Percentiles rank a stretch among this genome's conserved stretches.
Conservation (phyloP, 1,284 basidiomycete species). For the Ceratobasidium sp. region DNA sequence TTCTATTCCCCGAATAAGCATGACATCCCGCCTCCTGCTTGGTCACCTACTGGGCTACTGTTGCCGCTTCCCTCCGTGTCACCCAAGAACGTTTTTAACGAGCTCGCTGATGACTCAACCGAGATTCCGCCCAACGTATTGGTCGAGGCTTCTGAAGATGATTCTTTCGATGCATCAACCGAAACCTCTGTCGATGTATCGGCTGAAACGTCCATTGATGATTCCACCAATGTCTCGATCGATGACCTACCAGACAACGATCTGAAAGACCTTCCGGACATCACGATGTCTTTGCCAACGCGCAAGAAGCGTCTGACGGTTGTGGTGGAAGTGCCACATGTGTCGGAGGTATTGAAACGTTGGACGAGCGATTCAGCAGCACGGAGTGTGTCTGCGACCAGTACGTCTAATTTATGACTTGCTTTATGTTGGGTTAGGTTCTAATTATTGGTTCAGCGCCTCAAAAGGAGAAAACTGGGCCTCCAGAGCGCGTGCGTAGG, state of each 20-base stretch:
- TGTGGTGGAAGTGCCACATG: conserved; percentile 35
- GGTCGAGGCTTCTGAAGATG: background rate
- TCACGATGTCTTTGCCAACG: conserved; percentile 37
- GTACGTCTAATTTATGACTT: conserved; percentile 6
- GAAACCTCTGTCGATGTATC: background rate
- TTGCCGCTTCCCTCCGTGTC: conserved; percentile 15
- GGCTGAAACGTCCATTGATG: background rate
- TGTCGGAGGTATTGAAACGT: conserved; percentile 26
- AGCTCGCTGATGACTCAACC: background rate
- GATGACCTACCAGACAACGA: conserved; percentile 25
- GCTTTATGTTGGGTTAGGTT: background rate
- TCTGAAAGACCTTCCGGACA: conserved; percentile 27
- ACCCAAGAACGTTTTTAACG: background rate
- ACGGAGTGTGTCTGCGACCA: background rate
- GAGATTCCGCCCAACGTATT: background rate
- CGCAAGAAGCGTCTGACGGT: conserved; percentile 40
- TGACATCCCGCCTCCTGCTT: conserved; percentile 32
- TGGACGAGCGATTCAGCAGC: conserved; percentile 26
- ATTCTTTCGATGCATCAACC: background rate
- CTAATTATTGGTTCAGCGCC: conserved; percentile 6
- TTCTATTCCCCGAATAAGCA: conserved; percentile 32
- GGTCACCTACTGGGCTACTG: conserved; percentile 28
- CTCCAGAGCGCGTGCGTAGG: conserved; percentile 34
- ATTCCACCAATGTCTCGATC: conserved; percentile 1
- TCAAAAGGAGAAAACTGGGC: conserved; percentile 19